Conservation (phyloP, 2,329 filamentous ascomycete genomes). For the Alternaria postmessia region DNA sequence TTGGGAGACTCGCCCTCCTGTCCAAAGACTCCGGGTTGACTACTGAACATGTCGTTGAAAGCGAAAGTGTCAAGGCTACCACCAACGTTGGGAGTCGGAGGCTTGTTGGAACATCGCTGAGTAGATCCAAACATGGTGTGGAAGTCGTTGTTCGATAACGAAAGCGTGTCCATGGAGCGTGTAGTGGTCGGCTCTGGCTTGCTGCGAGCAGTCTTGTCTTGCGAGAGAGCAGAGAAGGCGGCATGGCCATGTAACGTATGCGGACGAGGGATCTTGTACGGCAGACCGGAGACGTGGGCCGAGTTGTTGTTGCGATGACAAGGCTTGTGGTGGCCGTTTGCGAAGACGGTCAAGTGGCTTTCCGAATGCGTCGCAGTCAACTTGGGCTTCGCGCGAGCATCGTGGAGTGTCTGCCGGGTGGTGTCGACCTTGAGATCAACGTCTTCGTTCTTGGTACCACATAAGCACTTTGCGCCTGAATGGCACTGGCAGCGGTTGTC, state of each 20-base stretch:
- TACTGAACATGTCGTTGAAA: slow-evolving; percentile 41
- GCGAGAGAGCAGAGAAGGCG: slow-evolving; percentile 38
- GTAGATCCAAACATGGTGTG: slow-evolving; percentile 47
- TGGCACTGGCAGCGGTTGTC: slow-evolving; percentile 61
- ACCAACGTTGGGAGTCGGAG: slow-evolving; percentile 38
- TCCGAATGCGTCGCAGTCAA: slow-evolving; percentile 67
- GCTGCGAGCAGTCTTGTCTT: slow-evolving; percentile 32
- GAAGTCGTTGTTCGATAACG: slow-evolving; percentile 49
- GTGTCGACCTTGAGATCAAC: slow-evolving; percentile 56
- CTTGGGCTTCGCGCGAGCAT: slow-evolving; percentile 62
- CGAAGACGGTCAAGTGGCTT: slow-evolving; percentile 66
- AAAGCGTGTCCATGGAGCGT: slow-evolving; percentile 48
- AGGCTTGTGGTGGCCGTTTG: slow-evolving; percentile 71
- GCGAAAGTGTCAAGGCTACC: slow-evolving; percentile 41
- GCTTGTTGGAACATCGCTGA: slow-evolving; percentile 36
- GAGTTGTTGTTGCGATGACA: slow-evolving; percentile 71
- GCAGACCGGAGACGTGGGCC: slow-evolving; percentile 68
- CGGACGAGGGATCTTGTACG: slow-evolving; percentile 67
- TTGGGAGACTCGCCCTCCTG: slow-evolving; percentile 47
- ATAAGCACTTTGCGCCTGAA: slow-evolving; percentile 67
- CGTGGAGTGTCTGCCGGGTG: slow-evolving; percentile 55
- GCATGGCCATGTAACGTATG: slow-evolving; percentile 48
- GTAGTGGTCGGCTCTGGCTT: slow-evolving; percentile 34
- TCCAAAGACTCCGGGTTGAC: slow-evolving; percentile 31
- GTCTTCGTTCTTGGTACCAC: slow-evolving; percentile 65